Evolutionary conservation across 1,284 basidiomycete species (phyloP).

Genomic region (Mrakiaceae sp.): DNA sequence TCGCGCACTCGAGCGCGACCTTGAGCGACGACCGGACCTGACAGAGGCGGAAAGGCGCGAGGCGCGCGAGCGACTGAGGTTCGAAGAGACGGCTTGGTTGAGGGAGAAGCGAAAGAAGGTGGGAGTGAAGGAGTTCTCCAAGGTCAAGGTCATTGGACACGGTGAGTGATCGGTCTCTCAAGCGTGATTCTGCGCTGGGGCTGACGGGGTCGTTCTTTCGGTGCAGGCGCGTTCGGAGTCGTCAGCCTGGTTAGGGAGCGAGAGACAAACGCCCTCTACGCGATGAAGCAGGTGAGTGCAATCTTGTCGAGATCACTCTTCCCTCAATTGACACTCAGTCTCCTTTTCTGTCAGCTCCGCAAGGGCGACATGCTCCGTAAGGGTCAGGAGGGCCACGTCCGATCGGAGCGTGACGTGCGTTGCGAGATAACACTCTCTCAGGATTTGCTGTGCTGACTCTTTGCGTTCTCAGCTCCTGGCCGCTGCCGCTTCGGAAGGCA

Average conservation of each 20-base stretch:
- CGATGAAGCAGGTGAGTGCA: constrained; percentile 80
- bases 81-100: constrained; percentile 80
- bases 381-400: constrained; percentile 93
- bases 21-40: constrained; percentile 55
- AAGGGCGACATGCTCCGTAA: constrained; percentile 95
- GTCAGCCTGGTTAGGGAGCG: constrained; percentile 82
- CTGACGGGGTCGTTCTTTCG: background rate
- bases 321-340: constrained; percentile 19
- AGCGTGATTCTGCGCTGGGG: background rate
- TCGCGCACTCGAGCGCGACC: constrained; percentile 74
- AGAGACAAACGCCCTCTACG: constrained; percentile 66
- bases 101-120: constrained; percentile 72
- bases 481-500: constrained; percentile 51
- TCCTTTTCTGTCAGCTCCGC: constrained; percentile 49
- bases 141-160: constrained; percentile 90
- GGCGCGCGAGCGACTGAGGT: constrained; percentile 62
- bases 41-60: constrained; percentile 57
- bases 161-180: constrained; percentile 42
- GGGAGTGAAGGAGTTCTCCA: constrained; percentile 71
- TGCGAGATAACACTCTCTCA: background rate
- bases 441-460: background rate
- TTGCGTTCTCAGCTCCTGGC: constrained; percentile 28
- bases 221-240: constrained; percentile 80
- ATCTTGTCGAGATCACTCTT: constrained; percentile 26
- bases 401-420: constrained; percentile 71